Base-by-base conservation (phyloP, 2,329 filamentous ascomycete species). In the Canariomyces notabilis region DNA sequence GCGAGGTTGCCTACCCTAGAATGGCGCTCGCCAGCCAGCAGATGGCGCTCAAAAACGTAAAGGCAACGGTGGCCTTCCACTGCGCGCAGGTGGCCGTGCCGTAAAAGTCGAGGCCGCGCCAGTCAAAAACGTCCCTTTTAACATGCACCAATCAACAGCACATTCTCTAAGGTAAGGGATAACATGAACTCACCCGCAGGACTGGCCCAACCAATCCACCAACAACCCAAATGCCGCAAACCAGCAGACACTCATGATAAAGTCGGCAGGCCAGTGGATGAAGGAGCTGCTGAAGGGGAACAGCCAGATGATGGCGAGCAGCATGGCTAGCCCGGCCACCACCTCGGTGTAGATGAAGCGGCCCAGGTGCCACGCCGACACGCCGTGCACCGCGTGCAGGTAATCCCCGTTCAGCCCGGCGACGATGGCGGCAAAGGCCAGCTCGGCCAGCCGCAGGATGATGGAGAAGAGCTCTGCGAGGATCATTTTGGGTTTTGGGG, bases 291-390 rank as follows among this genome's bases (percentile, higher is more conserved):
- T 76, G 60, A 87, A 86, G 2, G 87, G 87, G 33, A 90, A 72
- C 21, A 89, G 72, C 79, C 85, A 87, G 52, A 90, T 63, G 20
- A 90, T 66, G 5, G 79, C 72, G n/a, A 87, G 69, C 33, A 90
- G 63, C 44, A 89, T 79, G 11, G 82, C 79, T 15, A 90, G 59
- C 16, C 74, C 82, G 2, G 87, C 82, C 32, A 89, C 74, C 15
- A 87, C 78, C 59, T 85, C 78, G 37, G 84, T 79, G 70, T 88
- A 90, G 67, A 90, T 87, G 69, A 83, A 82, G 46, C 85, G 81
- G 29, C 75, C 80, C 32, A 77, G 67, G 15, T 72, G 67, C 73
- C 77, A 82, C 49, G 71, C 65, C 43, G 73, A 71, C 29, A 70
- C 64, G 26, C 69, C 54, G 18, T 68, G 50, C 41, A 69, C 68